Conservation (phyloP, 2,329 filamentous ascomycete genomes). For the Cladophialophora bantiana region DNA sequence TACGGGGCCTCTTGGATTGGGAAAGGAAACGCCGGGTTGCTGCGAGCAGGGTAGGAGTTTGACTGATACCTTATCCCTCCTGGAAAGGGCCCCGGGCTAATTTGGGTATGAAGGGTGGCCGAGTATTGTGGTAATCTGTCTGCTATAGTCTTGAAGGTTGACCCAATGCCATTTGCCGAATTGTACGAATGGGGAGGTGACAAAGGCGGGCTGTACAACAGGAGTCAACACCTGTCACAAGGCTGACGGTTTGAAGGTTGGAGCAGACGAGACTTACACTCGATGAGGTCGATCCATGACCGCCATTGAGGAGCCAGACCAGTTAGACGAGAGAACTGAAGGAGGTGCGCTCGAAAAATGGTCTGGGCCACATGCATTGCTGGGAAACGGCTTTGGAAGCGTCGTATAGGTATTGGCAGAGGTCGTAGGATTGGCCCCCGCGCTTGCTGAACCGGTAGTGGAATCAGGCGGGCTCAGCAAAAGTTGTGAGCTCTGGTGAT, state of each 20-base stretch:
- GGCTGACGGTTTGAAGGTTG: slow-evolving; percentile 2
- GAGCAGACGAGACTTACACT: slow-evolving; percentile 46
- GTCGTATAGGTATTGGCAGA: slow-evolving; percentile 56
- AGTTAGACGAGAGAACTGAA: slow-evolving; percentile 41
- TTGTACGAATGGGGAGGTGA: slow-evolving; percentile 36
- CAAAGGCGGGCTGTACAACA: slow-evolving; percentile 35
- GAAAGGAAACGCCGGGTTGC: slow-evolving; percentile 31
- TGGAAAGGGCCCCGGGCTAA: slow-evolving; percentile 30
- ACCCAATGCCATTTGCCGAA: slow-evolving; percentile 33
- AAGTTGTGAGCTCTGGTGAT: slow-evolving; percentile 50
- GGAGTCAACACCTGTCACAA: slow-evolving; percentile 26
- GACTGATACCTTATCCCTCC: slow-evolving; percentile 22
- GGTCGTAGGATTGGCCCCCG: slow-evolving; percentile 59
- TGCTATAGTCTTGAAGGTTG: slow-evolving; percentile 48
- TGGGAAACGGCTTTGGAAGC: slow-evolving; percentile 48
- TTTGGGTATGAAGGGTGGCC: slow-evolving; percentile 21
- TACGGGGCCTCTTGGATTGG: slow-evolving; percentile 42
- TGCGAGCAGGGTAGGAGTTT: slow-evolving; percentile 28
- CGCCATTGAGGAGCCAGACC: slow-evolving; percentile 33
- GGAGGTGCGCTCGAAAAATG: slow-evolving; percentile 35
- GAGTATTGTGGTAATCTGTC: slow-evolving; percentile 42
- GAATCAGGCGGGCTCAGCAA: slow-evolving; percentile 61
- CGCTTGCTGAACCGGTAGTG: slow-evolving; percentile 61
- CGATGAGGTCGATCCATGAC: slow-evolving; percentile 41
- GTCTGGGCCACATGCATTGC: slow-evolving; percentile 36